Percentiles rank a stretch among this genome's conserved stretches.
Conservation (phyloP, 2,329 filamentous ascomycete species). For the Zymoseptoria brevis region DNA sequence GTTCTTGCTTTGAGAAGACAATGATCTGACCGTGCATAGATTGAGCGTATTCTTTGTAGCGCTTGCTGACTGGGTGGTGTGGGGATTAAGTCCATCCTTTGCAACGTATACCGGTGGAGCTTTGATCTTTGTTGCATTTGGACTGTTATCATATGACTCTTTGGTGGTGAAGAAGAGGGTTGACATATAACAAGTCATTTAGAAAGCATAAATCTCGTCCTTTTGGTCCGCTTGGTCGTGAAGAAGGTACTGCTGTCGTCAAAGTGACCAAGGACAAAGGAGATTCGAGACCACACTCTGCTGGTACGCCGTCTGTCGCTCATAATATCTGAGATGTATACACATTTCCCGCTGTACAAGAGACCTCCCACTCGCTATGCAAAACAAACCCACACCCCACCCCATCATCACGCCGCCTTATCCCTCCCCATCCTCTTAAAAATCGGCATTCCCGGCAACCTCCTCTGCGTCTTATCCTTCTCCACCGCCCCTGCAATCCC, state of each 20-base stretch:
- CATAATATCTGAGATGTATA: too few relatives aligned
- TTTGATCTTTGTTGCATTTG: constrained; percentile 27
- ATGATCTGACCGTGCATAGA: constrained; percentile 9
- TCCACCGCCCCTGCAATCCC: constrained; percentile 3
- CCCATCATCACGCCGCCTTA: background rate
- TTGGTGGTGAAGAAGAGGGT: constrained; percentile 17
- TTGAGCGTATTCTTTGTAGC: constrained; percentile 28
- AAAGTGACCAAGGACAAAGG: too few relatives aligned
- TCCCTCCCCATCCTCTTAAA: constrained; percentile 8
- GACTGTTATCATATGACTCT: constrained; percentile 24
- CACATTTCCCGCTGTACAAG: background rate
- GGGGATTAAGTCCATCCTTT: constrained; percentile 21
- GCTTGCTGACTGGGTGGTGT: constrained; percentile 29
- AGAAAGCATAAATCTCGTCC: background rate
- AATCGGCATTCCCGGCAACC: constrained; percentile 4
- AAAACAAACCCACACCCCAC: background rate
- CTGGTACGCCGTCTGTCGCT: too few relatives aligned
- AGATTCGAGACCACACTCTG: too few relatives aligned
- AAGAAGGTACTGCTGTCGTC: too few relatives aligned
- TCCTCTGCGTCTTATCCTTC: background rate
- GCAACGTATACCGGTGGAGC: constrained; percentile 27
- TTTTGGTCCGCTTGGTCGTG: too few relatives aligned
- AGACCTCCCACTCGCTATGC: background rate
- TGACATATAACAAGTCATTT: background rate
- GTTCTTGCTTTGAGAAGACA: too few relatives aligned